Base-by-base conservation (phyloP, 2,329 filamentous ascomycete species). In the Dryadomyces quercus-mongolicae region DNA sequence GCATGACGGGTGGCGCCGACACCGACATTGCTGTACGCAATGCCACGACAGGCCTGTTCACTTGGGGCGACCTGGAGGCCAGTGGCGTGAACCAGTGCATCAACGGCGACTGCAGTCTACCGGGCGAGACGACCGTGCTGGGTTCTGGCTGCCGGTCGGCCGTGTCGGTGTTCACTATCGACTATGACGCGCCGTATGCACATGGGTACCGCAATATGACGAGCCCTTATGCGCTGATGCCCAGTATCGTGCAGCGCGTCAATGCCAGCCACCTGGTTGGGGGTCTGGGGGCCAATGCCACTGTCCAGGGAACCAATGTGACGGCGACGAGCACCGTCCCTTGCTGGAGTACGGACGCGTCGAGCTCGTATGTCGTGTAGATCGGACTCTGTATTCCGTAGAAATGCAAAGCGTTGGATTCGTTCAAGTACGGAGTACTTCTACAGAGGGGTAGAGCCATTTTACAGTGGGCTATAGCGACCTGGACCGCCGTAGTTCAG, bases 141-240 rank as follows among this genome's bases (percentile, higher is more conserved):
- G 54, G 22, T 45, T 5, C 7, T 8, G 56, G 51, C 36, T 62
- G 61, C 57, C 48, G 52, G 49, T 61, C 58, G 22, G 51, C 58
- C 1, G 60, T 62, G 2, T 57, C 58, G 12, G 52, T 62, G 10
- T 62, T 61, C 38, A 58, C 59, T 2, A 51, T 60, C 22, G 55
- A 61, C 49, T 60, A 58, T 43, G 56, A 60, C 45, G 55, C 59
- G 13, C 49, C 56, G 7, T 55, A 44, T 20, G 22, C 20, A 3
- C 20, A 4, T 10, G 15, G n/a, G 0, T 21, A 16, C 18, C 16
- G 22, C 45, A 47, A 22, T 34, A 12, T 49, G 15, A 48, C 20
- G 25, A 54, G 51, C 13, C 55, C 57, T 1, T 55, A 55, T 10
- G 43, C 31, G 5, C 49, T 58, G 31, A 47, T 58, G 40, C 57